These are phyloP conservation scores for Oryza longistaminata DNA, from an alignment of 176 grass and related monocot genomes.

Conservation along the genomic window DNA sequence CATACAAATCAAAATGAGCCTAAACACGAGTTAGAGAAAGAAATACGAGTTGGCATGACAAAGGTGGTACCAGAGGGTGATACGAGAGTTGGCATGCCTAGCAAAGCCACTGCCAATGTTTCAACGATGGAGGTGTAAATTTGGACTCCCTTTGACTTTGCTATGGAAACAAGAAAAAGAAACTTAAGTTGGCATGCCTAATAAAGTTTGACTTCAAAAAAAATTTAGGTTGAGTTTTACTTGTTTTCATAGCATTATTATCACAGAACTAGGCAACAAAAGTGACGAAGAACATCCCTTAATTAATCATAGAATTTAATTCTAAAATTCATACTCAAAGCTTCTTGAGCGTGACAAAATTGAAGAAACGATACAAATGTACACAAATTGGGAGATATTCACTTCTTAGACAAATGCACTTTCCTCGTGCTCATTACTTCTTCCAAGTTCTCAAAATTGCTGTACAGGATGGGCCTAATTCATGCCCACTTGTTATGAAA, in stretches of 20 bases:
- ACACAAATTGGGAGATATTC: no score
- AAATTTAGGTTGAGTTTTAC: no score
- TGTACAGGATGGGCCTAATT: not conserved
- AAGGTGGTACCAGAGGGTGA: not conserved
- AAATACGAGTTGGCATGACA: no score
- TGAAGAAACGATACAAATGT: not conserved
- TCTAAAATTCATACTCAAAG: not conserved
- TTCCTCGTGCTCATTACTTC: not conserved
- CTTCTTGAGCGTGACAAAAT: not conserved
- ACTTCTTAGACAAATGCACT: not conserved
- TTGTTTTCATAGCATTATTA: not conserved
- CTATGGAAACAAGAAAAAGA: no score
- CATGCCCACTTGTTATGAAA: not conserved
- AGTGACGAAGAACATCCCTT: not conserved
- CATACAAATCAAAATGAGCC: no score
- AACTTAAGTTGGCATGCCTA: no score
- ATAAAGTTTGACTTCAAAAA: no score
- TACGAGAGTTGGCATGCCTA: no score
- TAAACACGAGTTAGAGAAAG: no score
- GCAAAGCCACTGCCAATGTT: no score
- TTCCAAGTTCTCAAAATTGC: not conserved
- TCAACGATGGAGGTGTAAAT: no score
- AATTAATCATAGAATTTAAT: not conserved
- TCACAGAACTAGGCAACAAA: not conserved
- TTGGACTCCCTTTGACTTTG: no score